Evolutionary conservation across 371 early-diverging fungal species (phyloP), one percentile per base, ranked within the genome.

Genomic region (Mucor indicus): DNA sequence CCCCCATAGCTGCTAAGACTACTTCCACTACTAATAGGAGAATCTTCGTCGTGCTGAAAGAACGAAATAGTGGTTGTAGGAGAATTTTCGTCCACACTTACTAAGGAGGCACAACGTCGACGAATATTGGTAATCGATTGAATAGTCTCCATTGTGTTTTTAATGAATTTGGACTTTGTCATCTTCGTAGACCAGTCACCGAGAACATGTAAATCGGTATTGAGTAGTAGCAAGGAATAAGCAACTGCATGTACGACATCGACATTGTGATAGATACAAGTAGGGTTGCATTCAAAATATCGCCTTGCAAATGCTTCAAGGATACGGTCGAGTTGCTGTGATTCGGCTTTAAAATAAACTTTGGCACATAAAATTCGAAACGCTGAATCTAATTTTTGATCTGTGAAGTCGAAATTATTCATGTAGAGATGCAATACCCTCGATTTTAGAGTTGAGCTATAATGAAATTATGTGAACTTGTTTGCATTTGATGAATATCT

Each of bases 151-250:
- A 81, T 60, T 0, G 81, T 80, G 35, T 83, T 79, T 24, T 71
- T 70, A 19, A 77, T 50, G 53, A 83, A 83, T 11, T 72, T 72
- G 0, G 64, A 53, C 16, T 61, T 50, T 9, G 75, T 67, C 80
- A 83, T 83, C 40, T 64, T 74, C 31, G 72, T 80, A 1, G 52
- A 55, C 33, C 38, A 41, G 7, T 38, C 44, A 38, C 78, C 74
- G 10, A 85, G 85, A 29, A 89, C 73, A 57, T 93, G 89, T 20
- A 95, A 64, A 57, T 96, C 96, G 0, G 96, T 96, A 61, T 95
- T 95, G 4, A 96, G 77, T 25, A 96, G 60, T 46, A 96, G 63
- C 4, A 92, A 43, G 12, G 93, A 91, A 59, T 90, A 94, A 0
- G 86, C 69, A 41, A 92, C 79, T 0, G 86, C 87, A 55, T 95